A percentile compares a stretch with the other conserved stretches of the same genome.
Evolutionary conservation across 1,284 basidiomycete genomes (phyloP).

Genomic region (Malassezia arunalokei): DNA sequence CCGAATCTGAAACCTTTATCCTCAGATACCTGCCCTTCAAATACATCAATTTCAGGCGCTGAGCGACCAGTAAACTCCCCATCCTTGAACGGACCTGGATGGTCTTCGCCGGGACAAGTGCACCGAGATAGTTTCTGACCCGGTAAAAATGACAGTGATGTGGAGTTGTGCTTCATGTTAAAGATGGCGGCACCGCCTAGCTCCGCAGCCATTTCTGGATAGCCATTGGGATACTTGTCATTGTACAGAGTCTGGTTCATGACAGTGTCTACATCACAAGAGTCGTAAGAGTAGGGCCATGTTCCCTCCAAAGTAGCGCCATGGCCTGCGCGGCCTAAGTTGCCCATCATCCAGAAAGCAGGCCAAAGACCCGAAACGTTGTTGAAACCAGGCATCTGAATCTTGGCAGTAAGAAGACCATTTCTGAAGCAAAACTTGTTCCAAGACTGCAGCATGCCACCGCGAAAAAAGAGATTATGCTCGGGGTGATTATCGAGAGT

Average conservation of each 20-base stretch:
- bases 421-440: conserved; percentile 92
- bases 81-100: conserved; percentile 58
- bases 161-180: conserved; percentile 23
- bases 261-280: conserved; percentile 68
- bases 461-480: conserved; percentile 57
- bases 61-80: conserved; percentile 57
- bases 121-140: conserved; percentile 61
- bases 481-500: conserved; percentile 47
- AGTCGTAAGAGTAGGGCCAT: conserved; percentile 59
- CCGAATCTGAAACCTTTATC: conserved; percentile 14
- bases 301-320: conserved; percentile 52
- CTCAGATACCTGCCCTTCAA: conserved; percentile 53
- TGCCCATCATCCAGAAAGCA: conserved; percentile 71
- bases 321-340: conserved; percentile 48
- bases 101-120: conserved; percentile 64
- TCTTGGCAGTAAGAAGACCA: conserved; percentile 64
- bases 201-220: not conserved
- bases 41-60: conserved; percentile 58
- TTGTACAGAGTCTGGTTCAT: conserved; percentile 49
- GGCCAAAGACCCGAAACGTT: conserved; percentile 57
- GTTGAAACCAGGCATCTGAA: conserved; percentile 65
- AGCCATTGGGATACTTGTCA: not conserved
- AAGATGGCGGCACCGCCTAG: conserved; percentile 3
- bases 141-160: conserved; percentile 51
- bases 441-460: conserved; percentile 55